Evolutionary conservation across 2,329 filamentous ascomycete genomes (phyloP).

Genomic region (Chrysoporthe puriensis): DNA sequence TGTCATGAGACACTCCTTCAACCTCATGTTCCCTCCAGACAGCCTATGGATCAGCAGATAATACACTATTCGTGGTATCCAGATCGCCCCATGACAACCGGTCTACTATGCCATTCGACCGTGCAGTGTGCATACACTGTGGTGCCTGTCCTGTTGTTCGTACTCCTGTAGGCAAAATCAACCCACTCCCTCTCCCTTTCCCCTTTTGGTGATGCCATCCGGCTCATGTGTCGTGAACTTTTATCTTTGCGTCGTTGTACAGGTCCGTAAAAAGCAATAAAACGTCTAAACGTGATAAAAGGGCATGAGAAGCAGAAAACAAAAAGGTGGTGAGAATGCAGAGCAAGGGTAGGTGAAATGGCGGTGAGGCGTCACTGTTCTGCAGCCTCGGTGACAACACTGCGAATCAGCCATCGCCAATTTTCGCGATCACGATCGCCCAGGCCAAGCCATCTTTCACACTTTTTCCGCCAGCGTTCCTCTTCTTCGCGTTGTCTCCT

Average conservation of each 20-base stretch:
- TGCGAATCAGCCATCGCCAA: constrained; percentile 79
- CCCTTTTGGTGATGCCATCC: constrained; percentile 22
- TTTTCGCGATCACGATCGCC: constrained; percentile 59
- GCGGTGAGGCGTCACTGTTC: constrained; percentile 41
- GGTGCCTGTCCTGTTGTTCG: constrained; percentile 21
- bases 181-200: neutral
- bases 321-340: constrained; percentile 11
- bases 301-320: constrained; percentile 21
- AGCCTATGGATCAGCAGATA: constrained; percentile 16
- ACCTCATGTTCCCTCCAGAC: constrained; percentile 8
- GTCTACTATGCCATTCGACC: constrained; percentile 18
- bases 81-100: constrained; percentile 13
- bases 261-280: constrained; percentile 26
- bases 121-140: constrained; percentile 14
- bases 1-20: constrained; percentile 16
- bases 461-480: constrained; percentile 85
- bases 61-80: constrained; percentile 19
- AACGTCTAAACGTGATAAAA: constrained; percentile 25
- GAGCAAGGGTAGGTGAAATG: constrained; percentile 33
- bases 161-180: constrained; percentile 12
- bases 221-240: constrained; percentile 25
- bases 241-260: constrained; percentile 30
- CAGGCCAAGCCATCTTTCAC: constrained; percentile 78
- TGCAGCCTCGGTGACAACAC: constrained; percentile 48
- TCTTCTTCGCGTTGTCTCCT: constrained; percentile 89